A percentile compares a stretch with the other conserved stretches of the same genome.
Conservation (phyloP, 1,139 yeast genomes). For the Zhuliangozyma parablackwelliae region DNA sequence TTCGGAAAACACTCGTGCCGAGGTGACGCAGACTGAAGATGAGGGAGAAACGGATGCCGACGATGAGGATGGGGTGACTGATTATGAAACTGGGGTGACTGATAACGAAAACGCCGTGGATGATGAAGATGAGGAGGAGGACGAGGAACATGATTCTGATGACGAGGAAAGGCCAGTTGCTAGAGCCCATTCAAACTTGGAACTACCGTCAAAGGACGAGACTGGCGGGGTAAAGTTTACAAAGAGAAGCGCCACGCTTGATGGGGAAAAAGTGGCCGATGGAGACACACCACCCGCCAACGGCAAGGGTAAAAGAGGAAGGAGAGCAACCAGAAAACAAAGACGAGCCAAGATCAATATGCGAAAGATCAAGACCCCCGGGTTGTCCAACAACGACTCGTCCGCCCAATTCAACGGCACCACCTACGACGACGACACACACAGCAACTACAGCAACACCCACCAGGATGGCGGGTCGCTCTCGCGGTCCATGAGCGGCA, state of each 20-base stretch:
- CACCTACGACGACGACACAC: slow-evolving; percentile 4
- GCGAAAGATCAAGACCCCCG: slow-evolving; percentile 8
- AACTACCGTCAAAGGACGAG: slow-evolving; percentile 29
- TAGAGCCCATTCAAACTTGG: slow-evolving; percentile 33
- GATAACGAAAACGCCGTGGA: slow-evolving; percentile 10
- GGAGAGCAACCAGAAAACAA: background rate
- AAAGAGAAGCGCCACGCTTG: slow-evolving; percentile 47
- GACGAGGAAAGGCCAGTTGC: slow-evolving; percentile 14
- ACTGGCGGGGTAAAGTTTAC: slow-evolving; percentile 30
- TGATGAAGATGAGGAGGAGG: slow-evolving; percentile 14
- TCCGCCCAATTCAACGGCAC: background rate
- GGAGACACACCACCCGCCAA: background rate
- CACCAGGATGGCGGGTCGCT: slow-evolving; percentile 7
- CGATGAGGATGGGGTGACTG: slow-evolving; percentile 12
- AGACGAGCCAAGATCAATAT: slow-evolving; percentile 6
- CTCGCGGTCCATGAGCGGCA: slow-evolving; percentile 42
- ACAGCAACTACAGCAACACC: slow-evolving; percentile 6
- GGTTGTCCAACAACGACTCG: background rate
- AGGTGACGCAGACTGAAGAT: background rate
- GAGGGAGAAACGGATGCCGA: slow-evolving; percentile 12
- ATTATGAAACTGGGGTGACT: slow-evolving; percentile 11
- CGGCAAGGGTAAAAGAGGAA: background rate
- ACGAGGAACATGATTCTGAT: slow-evolving; percentile 18
- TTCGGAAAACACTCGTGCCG: slow-evolving; percentile 10
- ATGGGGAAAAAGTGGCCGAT: slow-evolving; percentile 14